Percentiles rank a stretch among this genome's conserved stretches.
Evolutionary conservation across 495 filamentous ascomycete species (phyloP).

Genomic region (Pseudotulostoma volvatum): DNA sequence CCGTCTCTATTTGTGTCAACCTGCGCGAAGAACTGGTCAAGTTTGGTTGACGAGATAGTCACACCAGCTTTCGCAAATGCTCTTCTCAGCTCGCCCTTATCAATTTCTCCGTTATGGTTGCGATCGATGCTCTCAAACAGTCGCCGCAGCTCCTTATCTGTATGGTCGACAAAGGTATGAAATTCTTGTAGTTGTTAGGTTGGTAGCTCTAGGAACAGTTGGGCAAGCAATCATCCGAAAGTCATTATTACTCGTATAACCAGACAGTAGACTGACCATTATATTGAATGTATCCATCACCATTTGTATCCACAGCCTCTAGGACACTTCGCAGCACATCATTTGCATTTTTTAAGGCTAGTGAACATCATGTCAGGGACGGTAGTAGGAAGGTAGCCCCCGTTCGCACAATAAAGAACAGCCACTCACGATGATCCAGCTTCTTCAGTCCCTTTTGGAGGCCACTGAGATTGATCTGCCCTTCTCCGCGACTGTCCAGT

Average conservation of each 20-base stretch:
- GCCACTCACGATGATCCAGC: conserved; percentile 78
- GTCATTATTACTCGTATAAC: no score
- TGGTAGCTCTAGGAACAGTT: conserved; percentile 6
- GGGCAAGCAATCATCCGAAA: no score
- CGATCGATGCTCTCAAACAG: conserved; percentile 81
- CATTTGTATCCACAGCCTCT: conserved; percentile 63
- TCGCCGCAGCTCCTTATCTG: conserved; percentile 62
- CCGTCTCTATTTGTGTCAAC: conserved; percentile 84
- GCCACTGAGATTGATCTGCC: conserved; percentile 65
- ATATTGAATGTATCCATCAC: conserved; percentile 81
- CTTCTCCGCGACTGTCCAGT: conserved; percentile 59
- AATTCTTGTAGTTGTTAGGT: conserved; percentile 50
- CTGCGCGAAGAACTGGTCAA: conserved; percentile 74
- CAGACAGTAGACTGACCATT: conserved; percentile 41
- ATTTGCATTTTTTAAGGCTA: conserved; percentile 90
- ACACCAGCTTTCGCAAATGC: conserved; percentile 71
- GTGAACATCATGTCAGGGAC: conserved; percentile 12
- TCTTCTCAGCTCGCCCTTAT: conserved; percentile 61
- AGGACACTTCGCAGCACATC: conserved; percentile 67
- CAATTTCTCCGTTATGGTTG: conserved; percentile 74
- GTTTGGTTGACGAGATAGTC: conserved; percentile 53
- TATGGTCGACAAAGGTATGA: conserved; percentile 65
- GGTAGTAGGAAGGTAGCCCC: not conserved
- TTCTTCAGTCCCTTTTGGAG: conserved; percentile 69
- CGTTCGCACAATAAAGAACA: conserved; percentile 1